Base-by-base conservation (phyloP, 2,329 filamentous ascomycete genomes). In the Colletotrichum eremochloae region DNA sequence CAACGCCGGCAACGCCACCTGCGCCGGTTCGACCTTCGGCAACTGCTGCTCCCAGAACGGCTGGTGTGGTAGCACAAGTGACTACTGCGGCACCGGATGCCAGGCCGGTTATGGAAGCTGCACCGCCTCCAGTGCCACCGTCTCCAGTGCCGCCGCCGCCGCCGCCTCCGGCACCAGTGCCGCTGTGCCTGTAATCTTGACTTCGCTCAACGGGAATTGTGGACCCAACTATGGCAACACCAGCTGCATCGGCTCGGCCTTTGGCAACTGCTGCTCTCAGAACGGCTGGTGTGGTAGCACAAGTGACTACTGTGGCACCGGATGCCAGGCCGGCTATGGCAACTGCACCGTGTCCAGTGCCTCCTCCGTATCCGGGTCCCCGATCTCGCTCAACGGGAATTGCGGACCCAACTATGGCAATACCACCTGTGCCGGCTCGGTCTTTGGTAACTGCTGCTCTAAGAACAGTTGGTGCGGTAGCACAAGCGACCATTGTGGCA, bases 21-120 rank as follows among this genome's bases (percentile, higher is more conserved):
- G 83, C 67, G 75, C 78, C 56, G 79, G 77, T n/a, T 82, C 81
- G 1, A 53, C 14, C 5, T 81, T 79, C 42, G 82, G 82, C 5
- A 77, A 78, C 74, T 85, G 84, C 75, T 85, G 84, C 70, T 84
- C 83, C 6, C 76, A 75, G 62, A 80, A 80, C 65, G 82, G 82
- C 14, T 83, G 74, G 68, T 85, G 82, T 80, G 81, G 77, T 72
- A 79, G 75, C 58, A 71, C 62, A 0, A 12, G 38, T 5, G n/a
- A 29, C 3, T 72, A 74, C 63, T 76, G 75, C 63, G 75, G 74
- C 15, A 31, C 67, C 5, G 70, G 66, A 3, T 76, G 74, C 31
- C 70, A 76, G 50, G 38, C 68, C 5, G 20, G 48, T 6, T 76
- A 66, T 42, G 75, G 75, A 1, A 62, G 42, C 15, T 76, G 75